Evolutionary conservation across 2,329 filamentous ascomycete genomes (phyloP), one percentile per base, ranked within the genome.

Genomic region (Aspergillus viridinutans): DNA sequence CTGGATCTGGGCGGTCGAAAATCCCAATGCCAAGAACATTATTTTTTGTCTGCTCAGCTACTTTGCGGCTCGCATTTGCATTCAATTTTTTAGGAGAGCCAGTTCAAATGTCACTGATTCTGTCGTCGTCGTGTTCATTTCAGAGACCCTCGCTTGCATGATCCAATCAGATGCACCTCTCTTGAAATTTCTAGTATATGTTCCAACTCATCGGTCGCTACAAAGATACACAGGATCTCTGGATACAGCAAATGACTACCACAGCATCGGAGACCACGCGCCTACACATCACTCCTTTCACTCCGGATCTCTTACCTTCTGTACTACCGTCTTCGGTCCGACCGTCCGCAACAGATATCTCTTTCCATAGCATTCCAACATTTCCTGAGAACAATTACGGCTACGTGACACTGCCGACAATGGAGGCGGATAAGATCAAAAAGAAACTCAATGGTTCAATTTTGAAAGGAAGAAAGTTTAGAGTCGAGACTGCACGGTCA

Each of bases 321-420:
- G 84, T 95, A 58, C 74, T 99, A 50, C 86, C 90, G 23, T 80
- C 87, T 0, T 83, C 87, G 0, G 70, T 90, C 14, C 83, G 85
- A 38, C 80, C 85, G 14, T 78, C 79, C 49, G 90, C 90, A 21
- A 85, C 85, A 59, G 90, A 92, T 70, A 84, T 97, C 53, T 96
- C 92, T n/a, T 97, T 88, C 76, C 93, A 97, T 74, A 80, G 81
- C 4, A 77, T 97, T 63, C 84, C 91, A 69, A 92, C 92, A 0
- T 96, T 96, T 61, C 93, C 93, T 14, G 94, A 99, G 63, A 89
- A 85, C 70, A 87, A 85, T 53, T 99, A 91, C 85, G 94, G 93
- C 55, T 99, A 90, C 76, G 80, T 97, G 58, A 92, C 95, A 49
- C 76, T 99, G 40, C 92, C 92, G 0, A 76, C 72, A 3, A 84